Evolutionary conservation across 805 yeast species (phyloP), one percentile per base, ranked within the genome.

Genomic region (Zygotorulaspora sp.): DNA sequence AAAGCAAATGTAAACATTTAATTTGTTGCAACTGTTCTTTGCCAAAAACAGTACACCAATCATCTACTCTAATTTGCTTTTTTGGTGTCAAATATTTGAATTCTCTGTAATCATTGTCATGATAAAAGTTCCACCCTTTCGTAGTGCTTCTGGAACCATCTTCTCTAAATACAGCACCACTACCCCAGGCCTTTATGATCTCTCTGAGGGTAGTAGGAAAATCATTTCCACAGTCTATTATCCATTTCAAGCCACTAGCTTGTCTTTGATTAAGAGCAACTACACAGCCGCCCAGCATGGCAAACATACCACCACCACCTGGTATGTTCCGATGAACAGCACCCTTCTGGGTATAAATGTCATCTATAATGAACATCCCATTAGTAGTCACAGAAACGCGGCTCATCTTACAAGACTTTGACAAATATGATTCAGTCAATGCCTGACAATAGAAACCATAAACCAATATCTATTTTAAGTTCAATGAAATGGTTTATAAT

Each of bases 361-460:
- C 95, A 59, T 89, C 97, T 12, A 89, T 72, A 52, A 90, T 87
- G 62, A 87, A 83, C 86, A 89, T 81, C 31, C 96, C 97, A 67
- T 84, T 67, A 1, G 94, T 73, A 14, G 82, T 70, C 52, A 85
- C 73, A 7, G 72, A 36, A 20, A 52, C 35, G 4, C 11, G 8
- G 15, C 23, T 9, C 15, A 20, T 30, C n/a, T 18, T 18, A n/a
- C n/a, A n/a, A n/a, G n/a, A n/a, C n/a, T n/a, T n/a, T n/a, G n/a
- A n/a, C n/a, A n/a, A n/a, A n/a, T n/a, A n/a, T n/a, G n/a, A n/a
- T n/a, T n/a, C n/a, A n/a, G n/a, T n/a, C n/a, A n/a, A n/a, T n/a
- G n/a, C n/a, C n/a, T n/a, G n/a, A n/a, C n/a, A n/a, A n/a, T n/a
- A n/a, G n/a, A n/a, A n/a, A n/a, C n/a, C n/a, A n/a, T n/a, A n/a